Evolutionary conservation across 345 rosid genomes (phyloP).

Genomic region (Draba incana): DNA sequence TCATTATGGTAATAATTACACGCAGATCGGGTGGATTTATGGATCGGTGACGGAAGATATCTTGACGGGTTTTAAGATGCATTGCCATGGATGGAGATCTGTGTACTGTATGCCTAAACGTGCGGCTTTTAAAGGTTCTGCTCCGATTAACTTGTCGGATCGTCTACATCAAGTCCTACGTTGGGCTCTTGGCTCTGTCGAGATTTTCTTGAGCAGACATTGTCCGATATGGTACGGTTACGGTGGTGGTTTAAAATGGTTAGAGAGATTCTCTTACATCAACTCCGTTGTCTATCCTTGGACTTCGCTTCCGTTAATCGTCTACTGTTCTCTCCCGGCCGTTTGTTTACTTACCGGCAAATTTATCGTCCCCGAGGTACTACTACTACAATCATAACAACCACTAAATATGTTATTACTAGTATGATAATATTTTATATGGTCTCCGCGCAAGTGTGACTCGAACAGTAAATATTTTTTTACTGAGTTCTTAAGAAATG

Average conservation of each 20-base stretch:
- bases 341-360: conserved; percentile 92
- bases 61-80: conserved; percentile 96
- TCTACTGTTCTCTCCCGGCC: conserved; percentile 91
- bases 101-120: conserved; percentile 92
- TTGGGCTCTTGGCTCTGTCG: conserved; percentile 98
- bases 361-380: conserved; percentile 97
- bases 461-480: too few relatives aligned
- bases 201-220: conserved; percentile 93
- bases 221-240: conserved; percentile 99
- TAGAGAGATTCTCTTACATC: conserved; percentile 92
- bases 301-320: conserved; percentile 86
- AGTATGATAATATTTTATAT: too few relatives aligned
- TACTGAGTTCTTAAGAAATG: background rate
- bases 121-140: conserved; percentile 92
- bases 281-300: conserved; percentile 94
- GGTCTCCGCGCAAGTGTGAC: too few relatives aligned
- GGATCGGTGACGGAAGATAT: conserved; percentile 97
- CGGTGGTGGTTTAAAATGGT: conserved; percentile 94
- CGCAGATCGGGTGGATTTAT: conserved; percentile 94
- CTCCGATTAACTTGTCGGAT: conserved; percentile 93
- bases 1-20: conserved; percentile 3
- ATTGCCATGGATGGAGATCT: conserved; percentile 99
- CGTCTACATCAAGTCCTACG: conserved; percentile 96
- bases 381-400: background rate
- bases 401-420: too few relatives aligned